Evolutionary conservation across 129 eudicot genomes (phyloP).

Genomic region (Helianthus annuus): HanXRQr2.0-SUNRISE NC_035434.2:137574301-137574800

Average conservation of each 20-base stretch:
- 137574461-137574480: background rate
- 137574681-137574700: background rate
- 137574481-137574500: background rate
- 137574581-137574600: slow-evolving; percentile 92
- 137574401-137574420: slow-evolving; percentile 90
- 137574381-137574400: slow-evolving; percentile 97
- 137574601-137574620: slow-evolving; percentile 83
- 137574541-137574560: slow-evolving; percentile 87
- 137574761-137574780: slow-evolving; percentile 18
- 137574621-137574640: slow-evolving; percentile 91
- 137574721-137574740: slow-evolving; percentile 10
- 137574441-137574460: slow-evolving; percentile 73
- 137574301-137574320: slow-evolving; percentile 80
- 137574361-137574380: slow-evolving; percentile 74
- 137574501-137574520: background rate
- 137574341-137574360: slow-evolving; percentile 92
- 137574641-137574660: slow-evolving; percentile 11
- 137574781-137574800: background rate
- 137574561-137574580: slow-evolving; percentile 90
- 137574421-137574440: slow-evolving; percentile 78
- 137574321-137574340: slow-evolving; percentile 91
- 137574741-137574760: slow-evolving; percentile 9
- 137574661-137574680: background rate
- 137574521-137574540: slow-evolving; percentile 11
- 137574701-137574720: background rate